These are phyloP conservation scores for Penicillium mononematosum DNA, from an alignment of 495 filamentous ascomycete species.

Conservation along the genomic window DNA sequence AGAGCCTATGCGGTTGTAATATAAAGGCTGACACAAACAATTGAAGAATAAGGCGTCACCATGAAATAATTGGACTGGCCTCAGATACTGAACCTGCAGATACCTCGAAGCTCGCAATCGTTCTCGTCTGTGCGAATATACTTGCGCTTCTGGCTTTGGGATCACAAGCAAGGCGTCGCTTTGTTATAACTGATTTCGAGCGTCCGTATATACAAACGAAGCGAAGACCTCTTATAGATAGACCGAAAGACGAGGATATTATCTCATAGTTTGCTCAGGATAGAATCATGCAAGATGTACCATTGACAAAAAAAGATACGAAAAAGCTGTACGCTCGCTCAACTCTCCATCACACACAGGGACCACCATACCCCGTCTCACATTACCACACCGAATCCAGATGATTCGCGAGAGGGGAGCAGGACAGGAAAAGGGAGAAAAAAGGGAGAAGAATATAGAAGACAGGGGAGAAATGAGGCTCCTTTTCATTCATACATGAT, in stretches of 20 bases:
- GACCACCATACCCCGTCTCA: constrained; percentile 19
- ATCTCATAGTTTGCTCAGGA: constrained; percentile 1
- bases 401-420: constrained; percentile 5
- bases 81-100: too few species aligned
- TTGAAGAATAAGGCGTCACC: too few species aligned
- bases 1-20: too few species aligned
- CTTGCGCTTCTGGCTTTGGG: too few species aligned
- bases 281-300: constrained; percentile 26
- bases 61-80: too few species aligned
- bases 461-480: constrained; percentile 15
- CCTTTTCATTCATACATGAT: constrained; percentile 24
- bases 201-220: background rate
- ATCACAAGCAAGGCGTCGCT: too few species aligned
- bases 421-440: constrained; percentile 7
- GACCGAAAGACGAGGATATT: background rate
- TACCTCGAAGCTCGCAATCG: too few species aligned
- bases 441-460: constrained; percentile 15
- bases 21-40: too few species aligned
- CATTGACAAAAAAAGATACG: constrained; percentile 15
- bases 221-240: background rate
- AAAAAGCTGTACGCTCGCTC: constrained; percentile 31
- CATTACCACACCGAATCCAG: constrained; percentile 27
- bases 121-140: too few species aligned
- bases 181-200: too few species aligned
- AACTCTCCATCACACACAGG: constrained; percentile 25